Evolutionary conservation across 345 rosid species (phyloP), one percentile per base, ranked within the genome.

Genomic region (Arabis alpina): DNA sequence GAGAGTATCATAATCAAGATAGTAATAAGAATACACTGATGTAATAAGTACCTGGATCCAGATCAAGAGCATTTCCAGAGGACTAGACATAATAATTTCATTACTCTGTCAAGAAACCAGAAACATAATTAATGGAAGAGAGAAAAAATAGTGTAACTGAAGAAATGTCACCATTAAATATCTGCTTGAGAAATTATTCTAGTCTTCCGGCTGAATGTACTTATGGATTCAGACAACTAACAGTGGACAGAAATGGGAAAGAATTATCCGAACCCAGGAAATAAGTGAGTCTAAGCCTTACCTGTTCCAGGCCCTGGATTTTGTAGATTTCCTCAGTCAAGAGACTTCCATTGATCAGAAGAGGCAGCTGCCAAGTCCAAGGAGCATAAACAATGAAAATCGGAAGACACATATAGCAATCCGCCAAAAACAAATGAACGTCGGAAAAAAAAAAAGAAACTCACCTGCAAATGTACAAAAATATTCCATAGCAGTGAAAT

Each of bases 391-490:
- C 24, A 56, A 52, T 56, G 41, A 50, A 36, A 63, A 42, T 42
- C 32, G 10, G 54, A 44, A 6, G 30, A 49, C n/a, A 5, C 12
- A 4, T 68, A 23, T 12, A 61, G 43, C 44, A 47, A 54, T 48
- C 54, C 28, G 5, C 27, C n/a, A 62, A 23, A 69, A 40, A 19
- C 23, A 19, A 55, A 28, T 0, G 37, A 40, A 48, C 16, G 47
- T 13, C 41, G 44, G 32, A 55, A 39, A 51, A 70, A 51, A 70
- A 2, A 54, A 53, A 49, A 58, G 70, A n/a, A 37, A 60, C 73
- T 39, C n/a, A 90, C 98, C 92, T 93, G 98, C 77, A 91, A 68
- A 72, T 87, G 91, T 56, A 86, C 82, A 84, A 93, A 93, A 64
- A 88, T 82, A 76, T 87, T 93, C 97, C 98, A 93, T 34, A 91